Conservation (phyloP, 2,329 filamentous ascomycete genomes). For the Fonsecaea nubica region DNA sequence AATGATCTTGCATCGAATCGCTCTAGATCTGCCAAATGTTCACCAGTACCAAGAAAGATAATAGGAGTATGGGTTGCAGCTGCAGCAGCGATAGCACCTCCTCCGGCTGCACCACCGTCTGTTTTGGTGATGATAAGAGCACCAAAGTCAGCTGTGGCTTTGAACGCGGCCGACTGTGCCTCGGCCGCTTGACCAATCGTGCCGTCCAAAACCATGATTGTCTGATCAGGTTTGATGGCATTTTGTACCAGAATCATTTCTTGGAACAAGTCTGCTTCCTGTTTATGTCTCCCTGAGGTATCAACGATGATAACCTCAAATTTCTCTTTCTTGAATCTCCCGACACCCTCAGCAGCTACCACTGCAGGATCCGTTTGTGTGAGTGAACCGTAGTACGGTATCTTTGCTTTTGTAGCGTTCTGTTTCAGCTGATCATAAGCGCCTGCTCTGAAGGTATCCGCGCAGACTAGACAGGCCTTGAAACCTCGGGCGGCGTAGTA, state of each 20-base stretch:
- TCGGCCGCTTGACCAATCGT: slow-evolving; percentile 97
- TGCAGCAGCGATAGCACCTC: slow-evolving; percentile 96
- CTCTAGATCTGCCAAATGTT: slow-evolving; percentile 95
- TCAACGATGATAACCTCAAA: slow-evolving; percentile 99
- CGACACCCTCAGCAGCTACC: slow-evolving; percentile 92
- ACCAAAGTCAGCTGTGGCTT: slow-evolving; percentile 94
- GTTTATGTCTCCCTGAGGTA: slow-evolving; percentile 91
- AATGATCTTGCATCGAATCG: slow-evolving; percentile 92
- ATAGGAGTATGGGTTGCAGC: slow-evolving; percentile 96
- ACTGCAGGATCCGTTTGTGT: slow-evolving; percentile 95
- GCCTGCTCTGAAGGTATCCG: slow-evolving; percentile 97
- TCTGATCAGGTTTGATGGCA: slow-evolving; percentile 91
- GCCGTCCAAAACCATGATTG: slow-evolving; percentile 96
- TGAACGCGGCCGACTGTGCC: slow-evolving; percentile 93
- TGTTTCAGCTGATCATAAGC: slow-evolving; percentile 99
- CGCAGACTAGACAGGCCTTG: slow-evolving; percentile 91
- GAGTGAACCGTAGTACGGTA: slow-evolving; percentile 95
- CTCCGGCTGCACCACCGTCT: slow-evolving; percentile 91
- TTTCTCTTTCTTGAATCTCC: slow-evolving; percentile 98
- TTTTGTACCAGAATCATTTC: slow-evolving; percentile 97
- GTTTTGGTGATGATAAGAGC: slow-evolving; percentile 99
- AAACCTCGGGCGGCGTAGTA: slow-evolving; percentile 95
- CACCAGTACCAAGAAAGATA: slow-evolving; percentile 95
- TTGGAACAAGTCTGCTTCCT: slow-evolving; percentile 92
- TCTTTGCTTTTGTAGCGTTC: slow-evolving; percentile 98